Base-by-base conservation (phyloP, 2,329 filamentous ascomycete genomes). In the Sporothrix pallida region DNA sequence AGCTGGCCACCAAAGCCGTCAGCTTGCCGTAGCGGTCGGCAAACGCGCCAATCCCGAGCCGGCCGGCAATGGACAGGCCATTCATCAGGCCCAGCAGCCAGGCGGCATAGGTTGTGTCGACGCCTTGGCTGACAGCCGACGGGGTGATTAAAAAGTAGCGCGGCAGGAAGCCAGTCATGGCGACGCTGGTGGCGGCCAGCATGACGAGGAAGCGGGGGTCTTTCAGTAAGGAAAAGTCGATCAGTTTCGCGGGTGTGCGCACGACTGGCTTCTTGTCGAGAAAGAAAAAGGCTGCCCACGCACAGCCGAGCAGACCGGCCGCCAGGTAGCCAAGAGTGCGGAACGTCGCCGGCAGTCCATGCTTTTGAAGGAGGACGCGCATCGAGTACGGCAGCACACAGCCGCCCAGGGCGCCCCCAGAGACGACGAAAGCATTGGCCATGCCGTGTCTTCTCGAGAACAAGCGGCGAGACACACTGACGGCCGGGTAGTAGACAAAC, bases 401-500 rank as follows among this genome's bases (percentile, higher is more conserved):
- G 2, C 62, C 62, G 3, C 62, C 62, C n/a, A 65, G 42, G 0
- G 62, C 62, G 7, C 62, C 62, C 1, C 62, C 62, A 5, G 62
- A 65, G 7, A 46, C 62, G 8, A 65, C 62, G 7, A 65, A 15
- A 4, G 62, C 62, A 13, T 65, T 65, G 37, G 62, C 62, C 42
- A 65, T 26, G 62, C 62, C 62, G n/a, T 65, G 62, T 10, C 62
- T n/a, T 0, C 62, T 37, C 17, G 37, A 10, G 8, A 65, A 48
- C 8, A 46, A 37, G 2, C 62, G 62, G 8, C 62, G 62, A 2
- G 62, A 67, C 9, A 67, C 62, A 12, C 62, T 67, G 62, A 48
- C 62, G 62, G 62, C 62, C 44, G 62, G 62, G n/a, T 67, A 67
- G 62, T 67, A 67, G 44, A 67, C 62, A 15, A 67, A 67, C 3